Evolutionary conservation across 176 grass and related monocot genomes (phyloP).

Genomic region (Typha latifolia): DNA sequence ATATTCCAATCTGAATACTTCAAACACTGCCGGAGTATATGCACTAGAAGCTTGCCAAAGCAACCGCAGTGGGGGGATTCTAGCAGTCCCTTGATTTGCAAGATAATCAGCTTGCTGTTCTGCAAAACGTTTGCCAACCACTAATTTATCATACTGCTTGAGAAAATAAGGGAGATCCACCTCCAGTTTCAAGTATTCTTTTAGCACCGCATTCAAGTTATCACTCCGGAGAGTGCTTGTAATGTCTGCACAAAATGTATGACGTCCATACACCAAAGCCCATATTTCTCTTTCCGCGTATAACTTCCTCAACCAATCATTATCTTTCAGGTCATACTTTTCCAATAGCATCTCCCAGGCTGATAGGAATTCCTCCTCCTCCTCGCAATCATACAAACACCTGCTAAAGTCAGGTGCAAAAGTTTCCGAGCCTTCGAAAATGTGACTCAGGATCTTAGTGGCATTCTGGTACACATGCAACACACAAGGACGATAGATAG

Average conservation of each 20-base stretch:
- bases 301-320: constrained; percentile 69
- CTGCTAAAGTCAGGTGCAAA: constrained; percentile 56
- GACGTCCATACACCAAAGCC: constrained; percentile 53
- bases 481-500: constrained; percentile 43
- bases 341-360: constrained; percentile 50
- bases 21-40: constrained; percentile 65
- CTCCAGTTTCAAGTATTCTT: constrained; percentile 47
- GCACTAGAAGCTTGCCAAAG: constrained; percentile 76
- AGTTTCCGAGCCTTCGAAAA: constrained; percentile 38
- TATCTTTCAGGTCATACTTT: constrained; percentile 73
- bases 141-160: constrained; percentile 52
- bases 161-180: constrained; percentile 51
- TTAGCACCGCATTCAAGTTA: constrained; percentile 35
- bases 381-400: constrained; percentile 52
- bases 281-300: constrained; percentile 65
- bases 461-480: constrained; percentile 62
- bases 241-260: constrained; percentile 65
- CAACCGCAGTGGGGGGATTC: constrained; percentile 37
- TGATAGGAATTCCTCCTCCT: constrained; percentile 49
- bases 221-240: constrained; percentile 43
- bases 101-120: constrained; percentile 77
- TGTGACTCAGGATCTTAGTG: constrained; percentile 34
- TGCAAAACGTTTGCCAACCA: constrained; percentile 52
- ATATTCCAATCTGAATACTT: constrained; percentile 67
- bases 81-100: constrained; percentile 44